Percentiles rank a stretch among this genome's conserved stretches.
Evolutionary conservation across 148 eudicot genomes (phyloP).

Genomic region (Spergularia bocconei): DNA sequence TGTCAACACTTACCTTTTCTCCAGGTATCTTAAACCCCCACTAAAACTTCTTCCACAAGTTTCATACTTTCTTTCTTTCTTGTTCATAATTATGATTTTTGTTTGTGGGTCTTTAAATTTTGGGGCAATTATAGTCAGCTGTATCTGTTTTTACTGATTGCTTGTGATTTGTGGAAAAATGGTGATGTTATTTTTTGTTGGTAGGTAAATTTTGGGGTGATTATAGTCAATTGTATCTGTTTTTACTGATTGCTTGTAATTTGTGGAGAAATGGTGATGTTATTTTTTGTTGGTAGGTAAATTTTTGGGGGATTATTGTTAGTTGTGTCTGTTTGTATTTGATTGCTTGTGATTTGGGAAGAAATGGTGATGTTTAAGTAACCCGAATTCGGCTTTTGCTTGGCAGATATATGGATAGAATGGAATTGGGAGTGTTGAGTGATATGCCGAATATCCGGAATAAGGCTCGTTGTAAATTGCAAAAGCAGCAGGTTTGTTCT

Average conservation of each 20-base stretch:
- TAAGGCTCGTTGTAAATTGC: conserved; percentile 66
- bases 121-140: no score
- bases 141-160: background rate
- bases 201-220: background rate
- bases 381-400: background rate
- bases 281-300: background rate
- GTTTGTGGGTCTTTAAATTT: no score
- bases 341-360: background rate
- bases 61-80: background rate
- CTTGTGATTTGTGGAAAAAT: background rate
- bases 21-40: conserved; percentile 29
- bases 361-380: background rate
- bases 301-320: no score
- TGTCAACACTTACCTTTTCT: conserved; percentile 71
- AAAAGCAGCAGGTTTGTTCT: conserved; percentile 61
- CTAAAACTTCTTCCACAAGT: background rate
- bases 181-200: background rate
- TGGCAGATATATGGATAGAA: conserved; percentile 64
- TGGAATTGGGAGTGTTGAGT: conserved; percentile 78
- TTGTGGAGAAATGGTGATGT: background rate
- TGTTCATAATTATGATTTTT: background rate
- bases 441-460: conserved; percentile 68
- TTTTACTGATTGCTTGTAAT: background rate
- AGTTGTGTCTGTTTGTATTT: background rate
- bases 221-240: background rate